Percentiles rank a stretch among this genome's conserved stretches.
These are phyloP conservation scores for Solanum sejunctum DNA, from an alignment of 257 asterid species.

Conservation along the genomic window DNA sequence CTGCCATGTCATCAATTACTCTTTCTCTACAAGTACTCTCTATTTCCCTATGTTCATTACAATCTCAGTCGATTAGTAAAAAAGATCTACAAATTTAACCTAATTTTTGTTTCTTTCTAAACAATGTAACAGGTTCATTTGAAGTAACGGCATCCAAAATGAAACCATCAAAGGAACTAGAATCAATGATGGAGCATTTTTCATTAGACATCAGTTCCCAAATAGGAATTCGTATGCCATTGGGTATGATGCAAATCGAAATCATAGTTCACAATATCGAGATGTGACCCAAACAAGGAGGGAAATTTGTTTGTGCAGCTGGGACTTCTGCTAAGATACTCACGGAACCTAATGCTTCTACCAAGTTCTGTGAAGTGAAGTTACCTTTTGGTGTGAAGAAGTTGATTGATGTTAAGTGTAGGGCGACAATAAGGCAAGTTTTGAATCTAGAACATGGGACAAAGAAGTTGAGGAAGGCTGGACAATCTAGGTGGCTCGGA, in stretches of 20 bases:
- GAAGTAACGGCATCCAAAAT: background rate
- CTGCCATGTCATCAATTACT: background rate
- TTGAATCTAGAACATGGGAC: constrained; percentile 45
- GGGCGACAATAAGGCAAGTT: constrained; percentile 54
- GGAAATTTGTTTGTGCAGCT: too few species aligned
- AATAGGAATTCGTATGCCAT: too few species aligned
- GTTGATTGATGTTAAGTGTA: constrained; percentile 49
- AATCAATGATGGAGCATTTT: constrained; percentile 28
- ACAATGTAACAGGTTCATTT: background rate
- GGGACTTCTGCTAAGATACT: too few species aligned
- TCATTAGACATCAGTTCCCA: constrained; percentile 46
- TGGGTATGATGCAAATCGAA: too few species aligned
- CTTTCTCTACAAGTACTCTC: background rate
- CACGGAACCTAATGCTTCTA: too few species aligned
- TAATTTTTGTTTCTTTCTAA: background rate
- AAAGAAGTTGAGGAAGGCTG: constrained; percentile 77
- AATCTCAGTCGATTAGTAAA: background rate
- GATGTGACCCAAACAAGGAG: too few species aligned
- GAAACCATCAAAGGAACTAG: background rate
- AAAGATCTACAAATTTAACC: background rate
- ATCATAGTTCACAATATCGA: too few species aligned
- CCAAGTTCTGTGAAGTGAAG: too few species aligned
- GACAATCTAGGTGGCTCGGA: constrained; percentile 75
- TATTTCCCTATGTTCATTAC: background rate
- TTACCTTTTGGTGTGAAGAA: constrained; percentile 66